Percentiles rank a stretch among this genome's conserved stretches.
These are phyloP conservation scores for Arthrinium phaeospermum DNA, from an alignment of 2,329 filamentous ascomycete genomes.

Conservation along the genomic window DNA sequence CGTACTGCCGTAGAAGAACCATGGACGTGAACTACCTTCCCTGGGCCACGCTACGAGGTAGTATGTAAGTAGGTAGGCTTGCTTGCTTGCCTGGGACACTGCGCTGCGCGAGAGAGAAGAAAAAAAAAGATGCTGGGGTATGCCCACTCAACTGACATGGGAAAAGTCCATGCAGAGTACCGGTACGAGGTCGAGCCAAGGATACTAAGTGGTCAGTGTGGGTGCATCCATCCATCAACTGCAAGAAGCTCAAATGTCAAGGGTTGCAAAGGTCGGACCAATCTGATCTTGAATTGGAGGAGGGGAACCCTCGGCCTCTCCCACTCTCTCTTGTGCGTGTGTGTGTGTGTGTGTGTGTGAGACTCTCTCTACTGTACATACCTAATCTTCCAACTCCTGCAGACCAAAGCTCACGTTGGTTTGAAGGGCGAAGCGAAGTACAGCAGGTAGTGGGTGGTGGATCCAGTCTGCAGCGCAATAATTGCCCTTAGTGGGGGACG, in stretches of 20 bases:
- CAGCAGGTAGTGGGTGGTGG: constrained; percentile 4
- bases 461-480: constrained; percentile 23
- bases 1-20: neutral
- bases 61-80: neutral
- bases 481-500: constrained; percentile 20
- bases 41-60: constrained; percentile 7
- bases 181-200: constrained; percentile 17
- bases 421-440: constrained; percentile 1
- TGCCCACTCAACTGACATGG: constrained; percentile 24
- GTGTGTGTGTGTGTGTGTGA: too few relatives aligned
- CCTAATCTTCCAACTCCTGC: too few relatives aligned
- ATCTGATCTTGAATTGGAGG: constrained; percentile 1
- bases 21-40: constrained; percentile 3
- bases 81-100: neutral
- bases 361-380: too few relatives aligned
- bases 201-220: constrained; percentile 16
- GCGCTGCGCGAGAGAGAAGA: neutral
- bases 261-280: constrained; percentile 10
- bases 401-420: neutral
- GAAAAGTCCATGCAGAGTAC: constrained; percentile 26
- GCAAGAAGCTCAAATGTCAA: constrained; percentile 8
- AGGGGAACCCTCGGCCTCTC: constrained; percentile 13
- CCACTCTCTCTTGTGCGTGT: neutral
- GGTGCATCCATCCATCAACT: neutral
- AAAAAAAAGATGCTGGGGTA: constrained; percentile 21